Evolutionary conservation across 2,329 filamentous ascomycete genomes (phyloP).

Genomic region (Macroventuria anomochaeta): DNA sequence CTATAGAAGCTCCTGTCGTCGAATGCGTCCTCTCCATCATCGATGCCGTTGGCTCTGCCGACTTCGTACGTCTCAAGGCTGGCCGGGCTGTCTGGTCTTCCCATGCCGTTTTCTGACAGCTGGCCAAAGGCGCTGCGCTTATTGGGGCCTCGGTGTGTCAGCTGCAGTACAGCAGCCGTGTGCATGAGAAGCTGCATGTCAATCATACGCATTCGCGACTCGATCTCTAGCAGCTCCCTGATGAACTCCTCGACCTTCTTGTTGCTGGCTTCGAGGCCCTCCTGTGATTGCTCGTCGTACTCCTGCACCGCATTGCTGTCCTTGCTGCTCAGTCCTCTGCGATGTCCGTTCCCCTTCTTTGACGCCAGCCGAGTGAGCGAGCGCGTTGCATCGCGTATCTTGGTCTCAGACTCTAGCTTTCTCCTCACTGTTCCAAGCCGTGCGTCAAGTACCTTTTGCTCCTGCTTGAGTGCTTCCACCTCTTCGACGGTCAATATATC

Average conservation of each 20-base stretch:
- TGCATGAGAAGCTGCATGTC: slow-evolving; percentile 83
- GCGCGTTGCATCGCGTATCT: slow-evolving; percentile 90
- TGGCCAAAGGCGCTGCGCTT: slow-evolving; percentile 61
- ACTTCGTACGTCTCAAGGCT: slow-evolving; percentile 75
- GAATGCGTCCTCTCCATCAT: slow-evolving; percentile 68
- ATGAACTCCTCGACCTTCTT: slow-evolving; percentile 86
- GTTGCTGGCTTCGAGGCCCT: slow-evolving; percentile 75
- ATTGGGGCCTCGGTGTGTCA: slow-evolving; percentile 80
- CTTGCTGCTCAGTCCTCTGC: slow-evolving; percentile 59
- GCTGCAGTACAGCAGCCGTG: slow-evolving; percentile 88
- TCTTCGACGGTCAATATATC: slow-evolving; percentile 90
- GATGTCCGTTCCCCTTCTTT: slow-evolving; percentile 57
- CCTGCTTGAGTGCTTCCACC: slow-evolving; percentile 89
- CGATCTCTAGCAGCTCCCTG: slow-evolving; percentile 77
- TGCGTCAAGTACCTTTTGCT: slow-evolving; percentile 72
- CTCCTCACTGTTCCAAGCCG: slow-evolving; percentile 83
- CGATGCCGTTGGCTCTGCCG: slow-evolving; percentile 55
- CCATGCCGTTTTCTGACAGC: slow-evolving; percentile 37
- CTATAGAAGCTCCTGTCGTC: slow-evolving; percentile 79
- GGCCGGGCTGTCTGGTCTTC: slow-evolving; percentile 74
- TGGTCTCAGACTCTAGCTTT: slow-evolving; percentile 87
- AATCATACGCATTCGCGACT: slow-evolving; percentile 75
- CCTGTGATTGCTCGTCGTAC: slow-evolving; percentile 63
- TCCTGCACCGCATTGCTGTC: slow-evolving; percentile 42
- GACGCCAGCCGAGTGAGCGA: slow-evolving; percentile 84